phyloP scores from a whole-genome alignment of 208 protist species.

The Tritrichomonas foetus region DNA sequence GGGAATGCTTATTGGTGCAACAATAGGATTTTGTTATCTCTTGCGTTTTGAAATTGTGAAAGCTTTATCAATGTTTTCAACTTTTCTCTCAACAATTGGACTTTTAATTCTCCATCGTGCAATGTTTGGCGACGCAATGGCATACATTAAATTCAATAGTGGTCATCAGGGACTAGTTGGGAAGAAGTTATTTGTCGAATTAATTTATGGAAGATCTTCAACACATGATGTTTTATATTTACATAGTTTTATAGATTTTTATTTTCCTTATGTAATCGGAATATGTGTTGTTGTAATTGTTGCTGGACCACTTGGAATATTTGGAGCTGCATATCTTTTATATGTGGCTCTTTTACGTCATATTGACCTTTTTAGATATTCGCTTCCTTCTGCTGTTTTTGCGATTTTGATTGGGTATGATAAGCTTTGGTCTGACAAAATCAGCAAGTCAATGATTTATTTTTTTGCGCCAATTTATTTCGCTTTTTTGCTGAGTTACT shows the following conservation, averaged over 20 bases:
- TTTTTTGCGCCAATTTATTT: not conserved
- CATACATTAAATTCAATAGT: not conserved
- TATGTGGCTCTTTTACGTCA: not conserved
- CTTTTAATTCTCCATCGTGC: not conserved
- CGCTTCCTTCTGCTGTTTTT: not conserved
- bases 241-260: not conserved
- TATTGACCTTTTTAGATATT: not conserved
- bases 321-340: too few species aligned
- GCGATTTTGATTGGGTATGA: not conserved
- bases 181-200: not conserved
- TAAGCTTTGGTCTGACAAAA: not conserved
- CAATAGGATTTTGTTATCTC: not conserved
- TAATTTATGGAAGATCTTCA: not conserved
- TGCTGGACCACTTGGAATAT: not conserved
- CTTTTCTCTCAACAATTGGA: not conserved
- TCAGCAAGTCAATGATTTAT: too few species aligned
- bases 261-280: not conserved
- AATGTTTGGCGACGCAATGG: not conserved
- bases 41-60: not conserved
- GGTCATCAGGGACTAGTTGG: not conserved
- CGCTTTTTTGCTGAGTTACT: not conserved
- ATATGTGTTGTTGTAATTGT: too few species aligned
- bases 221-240: not conserved
- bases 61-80: slow-evolving; percentile 3
- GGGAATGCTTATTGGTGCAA: not conserved